phyloP scores from a whole-genome alignment of 176 grass and related monocot genomes.

The Phoenix roebelenii region DNA sequence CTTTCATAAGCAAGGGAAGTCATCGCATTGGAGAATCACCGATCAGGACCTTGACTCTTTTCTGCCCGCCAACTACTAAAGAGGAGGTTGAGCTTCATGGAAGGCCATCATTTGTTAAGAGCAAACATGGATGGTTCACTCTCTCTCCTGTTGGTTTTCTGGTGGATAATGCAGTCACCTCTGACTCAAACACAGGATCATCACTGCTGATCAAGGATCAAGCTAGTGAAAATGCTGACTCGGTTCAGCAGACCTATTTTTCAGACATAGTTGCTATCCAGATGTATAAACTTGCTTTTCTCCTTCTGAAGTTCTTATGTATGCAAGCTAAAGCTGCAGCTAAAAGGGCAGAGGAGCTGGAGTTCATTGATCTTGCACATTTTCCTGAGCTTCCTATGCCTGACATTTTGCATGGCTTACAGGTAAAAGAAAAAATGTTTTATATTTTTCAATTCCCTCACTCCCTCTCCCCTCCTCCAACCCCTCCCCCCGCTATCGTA shows the following conservation, averaged over 20 bases:
- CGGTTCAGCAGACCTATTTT: constrained; percentile 41
- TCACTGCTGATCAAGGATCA: constrained; percentile 24
- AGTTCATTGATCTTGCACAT: constrained; percentile 71
- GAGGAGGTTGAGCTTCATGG: constrained; percentile 57
- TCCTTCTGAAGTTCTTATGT: constrained; percentile 86
- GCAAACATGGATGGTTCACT: constrained; percentile 71
- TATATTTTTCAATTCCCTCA: not conserved
- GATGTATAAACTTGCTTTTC: constrained; percentile 79
- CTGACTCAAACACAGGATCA: constrained; percentile 22
- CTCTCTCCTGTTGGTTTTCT: constrained; percentile 21
- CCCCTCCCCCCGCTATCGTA: too few relatives aligned
- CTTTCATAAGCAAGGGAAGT: constrained; percentile 78
- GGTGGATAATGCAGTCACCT: constrained; percentile 18
- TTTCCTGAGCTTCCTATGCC: constrained; percentile 93
- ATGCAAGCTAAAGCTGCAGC: constrained; percentile 68
- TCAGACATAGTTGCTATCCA: constrained; percentile 55
- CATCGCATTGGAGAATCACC: constrained; percentile 25
- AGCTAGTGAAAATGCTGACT: constrained; percentile 30
- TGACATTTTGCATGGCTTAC: constrained; percentile 86
- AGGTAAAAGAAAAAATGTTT: constrained; percentile 35
- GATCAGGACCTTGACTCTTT: constrained; percentile 24
- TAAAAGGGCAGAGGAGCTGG: constrained; percentile 65
- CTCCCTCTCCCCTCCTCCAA: not conserved
- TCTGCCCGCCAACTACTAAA: constrained; percentile 48
- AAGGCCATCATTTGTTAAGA: constrained; percentile 42